Percentiles rank a stretch among this genome's conserved stretches.
These are phyloP conservation scores for Monosporascus sp. DNA, from an alignment of 2,329 filamentous ascomycete species.

Conservation along the genomic window DNA sequence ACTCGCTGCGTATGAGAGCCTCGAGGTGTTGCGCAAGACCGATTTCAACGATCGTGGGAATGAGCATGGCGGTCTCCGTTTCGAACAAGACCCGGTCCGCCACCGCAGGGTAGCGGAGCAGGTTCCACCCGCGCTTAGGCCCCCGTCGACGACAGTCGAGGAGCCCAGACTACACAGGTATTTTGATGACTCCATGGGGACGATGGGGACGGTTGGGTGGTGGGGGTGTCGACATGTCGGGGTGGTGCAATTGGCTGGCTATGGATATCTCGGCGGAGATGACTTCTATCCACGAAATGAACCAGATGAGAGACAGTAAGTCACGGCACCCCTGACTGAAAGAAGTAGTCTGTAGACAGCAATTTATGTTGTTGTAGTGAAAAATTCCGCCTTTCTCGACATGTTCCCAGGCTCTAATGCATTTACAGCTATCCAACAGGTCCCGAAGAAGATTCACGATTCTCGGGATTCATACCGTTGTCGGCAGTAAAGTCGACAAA, in stretches of 20 bases:
- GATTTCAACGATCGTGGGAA: slow-evolving; percentile 9
- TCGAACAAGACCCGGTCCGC: not conserved
- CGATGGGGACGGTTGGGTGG: not conserved
- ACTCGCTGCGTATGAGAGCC: slow-evolving; percentile 3
- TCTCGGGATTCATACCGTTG: slow-evolving; percentile 8
- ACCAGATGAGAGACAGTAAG: slow-evolving; percentile 13
- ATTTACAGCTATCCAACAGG: no score
- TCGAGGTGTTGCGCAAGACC: slow-evolving; percentile 8
- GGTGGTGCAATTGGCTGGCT: slow-evolving; percentile 9
- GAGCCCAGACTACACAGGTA: slow-evolving; percentile 2
- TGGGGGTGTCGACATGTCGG: not conserved
- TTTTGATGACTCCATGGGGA: slow-evolving; percentile 2
- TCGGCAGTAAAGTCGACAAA: not conserved
- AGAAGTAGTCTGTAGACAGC: not conserved
- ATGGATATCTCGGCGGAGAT: slow-evolving; percentile 16
- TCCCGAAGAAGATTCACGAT: slow-evolving; percentile 8
- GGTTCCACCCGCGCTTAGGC: slow-evolving; percentile 2
- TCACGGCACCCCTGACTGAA: not conserved
- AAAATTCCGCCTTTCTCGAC: slow-evolving; percentile 4
- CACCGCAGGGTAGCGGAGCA: not conserved
- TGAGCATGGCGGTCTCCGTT: not conserved
- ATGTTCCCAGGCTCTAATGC: not conserved
- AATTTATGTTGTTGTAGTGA: slow-evolving; percentile 1
- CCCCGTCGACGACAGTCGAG: not conserved
- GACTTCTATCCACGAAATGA: slow-evolving; percentile 11